Conservation (phyloP, 2,329 filamentous ascomycete species). For the Penicillium sp. region DNA sequence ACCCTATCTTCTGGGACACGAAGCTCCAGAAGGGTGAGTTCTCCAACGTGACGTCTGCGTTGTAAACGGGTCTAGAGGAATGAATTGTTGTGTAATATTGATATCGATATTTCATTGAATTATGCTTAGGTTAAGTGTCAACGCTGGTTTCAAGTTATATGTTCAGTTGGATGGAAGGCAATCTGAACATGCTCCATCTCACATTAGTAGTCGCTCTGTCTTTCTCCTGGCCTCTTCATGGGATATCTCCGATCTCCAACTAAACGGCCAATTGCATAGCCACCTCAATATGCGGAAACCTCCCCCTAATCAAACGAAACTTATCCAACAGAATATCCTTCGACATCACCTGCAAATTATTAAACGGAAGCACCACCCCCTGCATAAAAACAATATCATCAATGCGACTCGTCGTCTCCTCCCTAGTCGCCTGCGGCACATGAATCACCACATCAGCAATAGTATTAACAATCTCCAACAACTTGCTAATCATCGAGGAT, state of each 20-base stretch:
- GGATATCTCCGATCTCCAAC: neutral
- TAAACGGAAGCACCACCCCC: constrained; percentile 44
- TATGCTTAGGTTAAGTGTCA: neutral
- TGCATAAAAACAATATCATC: constrained; percentile 49
- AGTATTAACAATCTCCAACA: constrained; percentile 54
- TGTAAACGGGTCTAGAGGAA: constrained; percentile 33
- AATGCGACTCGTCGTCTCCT: constrained; percentile 43
- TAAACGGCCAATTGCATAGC: constrained; percentile 19
- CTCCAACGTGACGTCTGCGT: constrained; percentile 76
- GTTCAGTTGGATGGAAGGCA: neutral
- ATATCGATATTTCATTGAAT: constrained; percentile 11
- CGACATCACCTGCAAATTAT: constrained; percentile 41
- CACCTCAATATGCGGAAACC: constrained; percentile 16
- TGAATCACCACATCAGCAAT: constrained; percentile 52
- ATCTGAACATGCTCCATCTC: neutral
- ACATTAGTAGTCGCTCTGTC: neutral
- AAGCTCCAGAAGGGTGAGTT: constrained; percentile 99
- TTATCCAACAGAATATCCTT: constrained; percentile 40
- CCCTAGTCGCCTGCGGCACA: constrained; percentile 40
- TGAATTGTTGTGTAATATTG: constrained; percentile 17
- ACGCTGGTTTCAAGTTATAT: neutral
- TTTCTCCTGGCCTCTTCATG: neutral
- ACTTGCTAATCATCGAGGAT: constrained; percentile 49
- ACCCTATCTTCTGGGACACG: constrained; percentile 99
- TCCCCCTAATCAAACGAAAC: constrained; percentile 27